Base-by-base conservation (phyloP, 176 grass and related monocot genomes). In the Ensete glaucum region DNA sequence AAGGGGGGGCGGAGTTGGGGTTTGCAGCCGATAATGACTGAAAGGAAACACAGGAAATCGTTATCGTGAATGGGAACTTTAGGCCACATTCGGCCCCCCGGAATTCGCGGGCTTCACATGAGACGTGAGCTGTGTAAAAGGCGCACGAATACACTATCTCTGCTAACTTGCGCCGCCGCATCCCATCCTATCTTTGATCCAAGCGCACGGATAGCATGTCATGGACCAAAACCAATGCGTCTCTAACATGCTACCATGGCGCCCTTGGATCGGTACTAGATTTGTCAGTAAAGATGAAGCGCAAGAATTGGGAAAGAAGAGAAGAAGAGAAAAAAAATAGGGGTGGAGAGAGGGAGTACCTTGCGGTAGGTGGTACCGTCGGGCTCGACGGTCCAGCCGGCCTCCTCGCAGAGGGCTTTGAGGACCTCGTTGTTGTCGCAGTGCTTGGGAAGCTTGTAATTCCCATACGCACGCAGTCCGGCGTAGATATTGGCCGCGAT, bases 401-500 rank as follows among this genome's bases (percentile, higher is more conserved):
- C 93, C 90, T 93, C 94, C 53, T 82, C 9, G 85, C 88, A 90
- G 55, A 97, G 77, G 25, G 90, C 88, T 79, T 51, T 97, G 85
- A 97, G 86, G 52, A 97, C 90, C 57, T 82, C 78, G 81, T 97
- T 93, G 88, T 93, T 97, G 85, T 93, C 94, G 81, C 88, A 89
- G 82, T 93, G 82, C 85, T 82, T 87, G 11, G 88, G 94, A 13
- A 97, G 90, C 53, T 11, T 72, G 82, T 91, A 97, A 82, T 87
- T 88, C 14, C 88, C 94, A 49, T 99, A 89, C 58, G 88, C 84
- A 73, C 96, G 83, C 15, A 99, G 91, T 1, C 96, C 96, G 0
- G 88, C 11, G 86, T 89, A 99, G 85, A 99, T 92, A 88, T 99
- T 99, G 50, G 96, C 96, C 5, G 96, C 96, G 73, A 95, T 89